These are phyloP conservation scores for Pseudoturritis turrita DNA, from an alignment of 345 rosid genomes.

Conservation along the genomic window DNA sequence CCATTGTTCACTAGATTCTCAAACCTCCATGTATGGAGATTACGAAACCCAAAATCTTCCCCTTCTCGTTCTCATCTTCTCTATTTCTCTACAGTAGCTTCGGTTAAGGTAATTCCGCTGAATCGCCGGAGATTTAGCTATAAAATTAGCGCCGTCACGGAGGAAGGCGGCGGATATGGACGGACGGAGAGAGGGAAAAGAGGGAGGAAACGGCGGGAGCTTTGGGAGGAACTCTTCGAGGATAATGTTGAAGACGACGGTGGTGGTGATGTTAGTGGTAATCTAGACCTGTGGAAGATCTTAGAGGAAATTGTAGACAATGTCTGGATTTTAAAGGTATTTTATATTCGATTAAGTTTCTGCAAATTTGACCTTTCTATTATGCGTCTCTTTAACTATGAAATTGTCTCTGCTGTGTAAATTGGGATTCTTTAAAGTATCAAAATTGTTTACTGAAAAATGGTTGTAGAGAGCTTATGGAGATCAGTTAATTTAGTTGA, in stretches of 20 bases:
- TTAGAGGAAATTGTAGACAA: conserved; percentile 28
- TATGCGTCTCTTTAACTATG: neutral
- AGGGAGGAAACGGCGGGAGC: conserved; percentile 19
- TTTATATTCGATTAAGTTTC: neutral
- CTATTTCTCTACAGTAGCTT: neutral
- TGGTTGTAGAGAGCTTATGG: neutral
- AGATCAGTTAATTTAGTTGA: neutral
- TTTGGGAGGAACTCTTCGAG: conserved; percentile 28
- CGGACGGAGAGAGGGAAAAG: conserved; percentile 6
- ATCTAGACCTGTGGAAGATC: conserved; percentile 25
- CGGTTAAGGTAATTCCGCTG: neutral
- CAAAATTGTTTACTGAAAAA: neutral
- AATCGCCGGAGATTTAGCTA: conserved; percentile 9
- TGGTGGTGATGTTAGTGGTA: neutral
- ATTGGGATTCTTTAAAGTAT: neutral
- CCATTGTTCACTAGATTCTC: neutral
- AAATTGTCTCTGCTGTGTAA: neutral
- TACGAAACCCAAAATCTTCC: neutral
- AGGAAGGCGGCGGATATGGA: neutral
- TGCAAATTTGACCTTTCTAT: neutral
- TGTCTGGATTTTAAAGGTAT: conserved; percentile 37
- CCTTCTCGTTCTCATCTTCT: neutral
- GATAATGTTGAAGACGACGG: conserved; percentile 22
- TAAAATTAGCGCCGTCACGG: neutral
- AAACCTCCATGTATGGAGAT: neutral